Percentiles rank a stretch among this genome's conserved stretches.
Conservation (phyloP, 2,329 filamentous ascomycete genomes). For the Monosporascus cannonballus region DNA sequence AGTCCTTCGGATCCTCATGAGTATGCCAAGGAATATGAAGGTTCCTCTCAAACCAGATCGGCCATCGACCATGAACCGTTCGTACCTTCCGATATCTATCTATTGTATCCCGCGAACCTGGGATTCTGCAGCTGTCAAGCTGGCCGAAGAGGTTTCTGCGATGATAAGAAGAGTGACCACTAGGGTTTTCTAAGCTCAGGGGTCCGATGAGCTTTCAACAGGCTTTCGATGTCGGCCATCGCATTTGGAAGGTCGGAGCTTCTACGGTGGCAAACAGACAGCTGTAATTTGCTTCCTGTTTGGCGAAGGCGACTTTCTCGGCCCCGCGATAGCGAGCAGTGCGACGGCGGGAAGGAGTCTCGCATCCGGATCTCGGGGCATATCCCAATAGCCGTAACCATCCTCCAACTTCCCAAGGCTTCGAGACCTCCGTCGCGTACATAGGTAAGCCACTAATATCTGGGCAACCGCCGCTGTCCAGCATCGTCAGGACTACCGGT, state of each 20-base stretch:
- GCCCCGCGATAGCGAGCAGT: neutral
- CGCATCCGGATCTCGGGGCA: neutral
- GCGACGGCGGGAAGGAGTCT: neutral
- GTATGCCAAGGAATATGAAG: neutral
- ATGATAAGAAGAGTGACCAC: no score
- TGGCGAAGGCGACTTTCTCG: no score
- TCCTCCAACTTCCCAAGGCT: neutral
- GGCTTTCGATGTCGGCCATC: neutral
- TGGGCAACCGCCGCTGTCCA: neutral
- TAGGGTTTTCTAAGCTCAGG: no score
- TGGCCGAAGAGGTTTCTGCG: no score
- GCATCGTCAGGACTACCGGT: no score
- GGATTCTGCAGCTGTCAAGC: neutral
- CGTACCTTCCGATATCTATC: no score
- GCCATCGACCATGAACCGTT: neutral
- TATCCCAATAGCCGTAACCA: neutral
- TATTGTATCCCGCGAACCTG: no score
- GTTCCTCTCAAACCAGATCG: neutral
- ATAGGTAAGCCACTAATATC: neutral
- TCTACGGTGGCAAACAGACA: no score
- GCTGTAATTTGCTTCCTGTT: neutral
- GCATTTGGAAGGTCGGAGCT: neutral
- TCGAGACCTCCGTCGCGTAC: neutral
- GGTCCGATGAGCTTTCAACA: no score
- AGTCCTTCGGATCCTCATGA: neutral